Evolutionary conservation across 192 early-diverging fungal species (phyloP), one percentile per base, ranked within the genome.

Genomic region (Coemansia sp.): DNA sequence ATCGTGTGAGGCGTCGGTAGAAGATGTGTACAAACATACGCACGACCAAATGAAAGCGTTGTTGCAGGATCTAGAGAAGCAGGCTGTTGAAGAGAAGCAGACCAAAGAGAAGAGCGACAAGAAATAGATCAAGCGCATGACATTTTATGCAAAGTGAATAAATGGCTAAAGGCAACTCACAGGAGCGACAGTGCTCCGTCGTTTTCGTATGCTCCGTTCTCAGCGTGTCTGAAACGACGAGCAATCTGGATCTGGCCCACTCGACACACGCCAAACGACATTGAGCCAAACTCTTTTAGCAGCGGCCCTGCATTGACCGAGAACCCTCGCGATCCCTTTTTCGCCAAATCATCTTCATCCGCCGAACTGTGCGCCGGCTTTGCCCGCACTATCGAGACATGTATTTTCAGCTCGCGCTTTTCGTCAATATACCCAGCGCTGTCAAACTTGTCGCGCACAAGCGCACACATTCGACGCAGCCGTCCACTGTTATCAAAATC

Each of bases 11-110:
- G 84, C 86, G 29, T 61, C 87, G 14, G 67, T 86, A 23, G 88
- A 94, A 2, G 83, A 65, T 12, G 92, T 94, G 6, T 94, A 92
- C 67, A 65, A 65, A 21, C 79, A 77, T 11, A 85, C 89, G 6
- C 86, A 89, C 55, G 41, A 62, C 6, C 52, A 75, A 47, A 58
- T 81, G 41, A 17, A 51, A 0, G 72, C 66, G 52, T 72, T 86
- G 23, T 85, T 93, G 54, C 48, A 60, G 41, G 57, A 9, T 39
- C 55, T 61, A 4, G 43, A 61, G 22, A 48, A 61, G 11, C 14
- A 45, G 41, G 16, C 41, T n/a, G 41, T 2, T 14, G 3, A 61
- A 50, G 45, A 37, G 49, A 17, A 19, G 19, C 4, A 61, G 45
- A 5, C 31, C 31, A 35, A 35, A 35, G 31, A 35, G 6, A 8